Evolutionary conservation across 148 eudicot genomes (phyloP).

Genomic region (Camellia japonica): DNA sequence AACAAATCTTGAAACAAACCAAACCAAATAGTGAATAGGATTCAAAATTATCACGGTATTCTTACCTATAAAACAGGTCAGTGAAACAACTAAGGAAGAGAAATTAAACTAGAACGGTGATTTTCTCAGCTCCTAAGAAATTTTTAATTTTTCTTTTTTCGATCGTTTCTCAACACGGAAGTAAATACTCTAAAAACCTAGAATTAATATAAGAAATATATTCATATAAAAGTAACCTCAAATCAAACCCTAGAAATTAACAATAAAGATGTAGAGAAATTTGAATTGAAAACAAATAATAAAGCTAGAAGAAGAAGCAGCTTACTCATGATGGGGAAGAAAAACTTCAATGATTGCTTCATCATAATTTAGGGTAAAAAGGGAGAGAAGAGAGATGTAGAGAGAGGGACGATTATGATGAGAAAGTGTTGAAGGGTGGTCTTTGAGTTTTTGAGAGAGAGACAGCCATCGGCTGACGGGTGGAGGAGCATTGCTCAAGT

Average conservation of each 20-base stretch:
- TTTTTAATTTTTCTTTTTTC: background rate
- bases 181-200: background rate
- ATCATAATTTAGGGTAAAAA: constrained; percentile 24
- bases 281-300: background rate
- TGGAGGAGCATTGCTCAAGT: background rate
- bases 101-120: background rate
- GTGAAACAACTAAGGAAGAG: background rate
- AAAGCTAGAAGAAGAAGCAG: background rate
- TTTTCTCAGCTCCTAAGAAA: background rate
- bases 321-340: constrained; percentile 35
- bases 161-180: background rate
- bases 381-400: background rate
- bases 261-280: background rate
- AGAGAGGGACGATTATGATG: background rate
- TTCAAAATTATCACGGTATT: background rate
- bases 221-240: background rate
- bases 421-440: no score
- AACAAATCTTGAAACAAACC: no score
- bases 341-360: constrained; percentile 15
- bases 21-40: background rate
- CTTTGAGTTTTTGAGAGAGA: background rate
- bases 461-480: background rate
- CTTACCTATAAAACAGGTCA: background rate
- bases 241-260: background rate
- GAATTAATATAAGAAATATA: background rate